Conservation (phyloP, 2,329 filamentous ascomycete genomes). For the Beauveria sp. region DNA sequence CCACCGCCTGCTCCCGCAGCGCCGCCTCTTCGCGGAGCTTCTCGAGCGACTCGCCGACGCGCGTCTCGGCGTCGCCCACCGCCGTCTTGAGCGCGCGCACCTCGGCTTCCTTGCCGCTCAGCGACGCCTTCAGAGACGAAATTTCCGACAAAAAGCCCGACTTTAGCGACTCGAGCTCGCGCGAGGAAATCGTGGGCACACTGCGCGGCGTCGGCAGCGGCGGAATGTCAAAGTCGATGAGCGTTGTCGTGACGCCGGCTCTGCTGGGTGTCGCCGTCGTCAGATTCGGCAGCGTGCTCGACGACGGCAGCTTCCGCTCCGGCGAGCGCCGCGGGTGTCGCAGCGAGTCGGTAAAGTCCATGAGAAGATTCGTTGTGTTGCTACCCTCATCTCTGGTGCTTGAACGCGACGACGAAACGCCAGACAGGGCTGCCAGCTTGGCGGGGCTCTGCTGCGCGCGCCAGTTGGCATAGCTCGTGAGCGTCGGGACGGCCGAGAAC, state of each 20-base stretch:
- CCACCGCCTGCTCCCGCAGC: conserved; percentile 61
- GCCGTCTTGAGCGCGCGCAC: conserved; percentile 80
- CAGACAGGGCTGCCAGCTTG: conserved; percentile 38
- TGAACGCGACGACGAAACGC: conserved; percentile 28
- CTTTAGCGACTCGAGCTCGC: conserved; percentile 88
- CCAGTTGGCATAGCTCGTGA: conserved; percentile 74
- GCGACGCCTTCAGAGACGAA: conserved; percentile 82
- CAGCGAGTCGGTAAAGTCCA: conserved; percentile 79
- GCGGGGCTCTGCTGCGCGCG: conserved; percentile 50
- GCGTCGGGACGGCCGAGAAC: conserved; percentile 82
- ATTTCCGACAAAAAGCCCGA: conserved; percentile 88
- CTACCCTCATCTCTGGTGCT: conserved; percentile 34
- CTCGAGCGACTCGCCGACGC: conserved; percentile 80
- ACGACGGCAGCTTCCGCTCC: conserved; percentile 27
- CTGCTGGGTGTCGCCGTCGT: conserved; percentile 38
- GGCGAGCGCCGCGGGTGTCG: conserved; percentile 44
- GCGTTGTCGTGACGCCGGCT: conserved; percentile 47
- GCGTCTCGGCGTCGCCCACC: conserved; percentile 82
- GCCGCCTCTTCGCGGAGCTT: conserved; percentile 69
- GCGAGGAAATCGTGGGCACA: conserved; percentile 80
- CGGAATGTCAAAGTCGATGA: conserved; percentile 77
- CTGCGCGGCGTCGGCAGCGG: conserved; percentile 87
- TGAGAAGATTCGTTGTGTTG: conserved; percentile 69
- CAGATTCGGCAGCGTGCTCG: conserved; percentile 23
- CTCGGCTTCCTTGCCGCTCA: conserved; percentile 90